Percentiles rank a stretch among this genome's conserved stretches.
Conservation (phyloP, 1,284 basidiomycete species). For the Microbotryum scabiosae region DNA sequence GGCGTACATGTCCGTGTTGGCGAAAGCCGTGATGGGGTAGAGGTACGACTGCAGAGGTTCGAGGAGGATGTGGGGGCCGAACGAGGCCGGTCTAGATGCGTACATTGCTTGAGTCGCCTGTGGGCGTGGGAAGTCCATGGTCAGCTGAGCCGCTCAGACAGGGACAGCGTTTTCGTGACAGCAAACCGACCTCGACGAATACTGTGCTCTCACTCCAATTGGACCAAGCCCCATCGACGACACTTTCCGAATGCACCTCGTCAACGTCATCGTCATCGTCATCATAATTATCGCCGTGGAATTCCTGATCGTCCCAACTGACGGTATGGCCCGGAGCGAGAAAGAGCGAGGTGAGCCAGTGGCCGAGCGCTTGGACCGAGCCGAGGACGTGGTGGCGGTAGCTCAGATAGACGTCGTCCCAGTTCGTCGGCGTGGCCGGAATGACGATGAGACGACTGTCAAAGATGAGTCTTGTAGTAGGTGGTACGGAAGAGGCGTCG, state of each 20-base stretch:
- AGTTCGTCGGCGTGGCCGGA: too few relatives aligned
- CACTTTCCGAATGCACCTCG: background rate
- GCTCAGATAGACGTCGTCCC: too few relatives aligned
- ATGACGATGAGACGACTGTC: too few relatives aligned
- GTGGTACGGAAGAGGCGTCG: too few relatives aligned
- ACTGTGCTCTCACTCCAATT: slow-evolving; percentile 65
- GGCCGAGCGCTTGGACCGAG: too few relatives aligned
- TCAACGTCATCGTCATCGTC: background rate
- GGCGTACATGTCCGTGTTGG: slow-evolving; percentile 45
- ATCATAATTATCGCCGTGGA: background rate
- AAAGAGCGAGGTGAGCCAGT: too few relatives aligned
- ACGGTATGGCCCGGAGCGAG: too few relatives aligned
- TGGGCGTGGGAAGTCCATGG: too few relatives aligned
- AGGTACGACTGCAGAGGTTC: slow-evolving; percentile 61
- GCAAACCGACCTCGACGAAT: slow-evolving; percentile 61
- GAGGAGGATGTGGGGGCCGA: slow-evolving; percentile 60
- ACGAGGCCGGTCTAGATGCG: slow-evolving; percentile 57
- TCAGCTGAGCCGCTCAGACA: background rate
- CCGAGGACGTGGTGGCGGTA: too few relatives aligned
- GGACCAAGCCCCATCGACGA: slow-evolving; percentile 38
- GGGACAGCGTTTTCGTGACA: slow-evolving; percentile 48
- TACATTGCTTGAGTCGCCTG: slow-evolving; percentile 36
- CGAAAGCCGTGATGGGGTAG: slow-evolving; percentile 64
- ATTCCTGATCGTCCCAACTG: background rate
- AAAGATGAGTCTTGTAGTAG: too few relatives aligned